phyloP scores from a whole-genome alignment of 805 yeast species.

The Starmerella floris region DNA sequence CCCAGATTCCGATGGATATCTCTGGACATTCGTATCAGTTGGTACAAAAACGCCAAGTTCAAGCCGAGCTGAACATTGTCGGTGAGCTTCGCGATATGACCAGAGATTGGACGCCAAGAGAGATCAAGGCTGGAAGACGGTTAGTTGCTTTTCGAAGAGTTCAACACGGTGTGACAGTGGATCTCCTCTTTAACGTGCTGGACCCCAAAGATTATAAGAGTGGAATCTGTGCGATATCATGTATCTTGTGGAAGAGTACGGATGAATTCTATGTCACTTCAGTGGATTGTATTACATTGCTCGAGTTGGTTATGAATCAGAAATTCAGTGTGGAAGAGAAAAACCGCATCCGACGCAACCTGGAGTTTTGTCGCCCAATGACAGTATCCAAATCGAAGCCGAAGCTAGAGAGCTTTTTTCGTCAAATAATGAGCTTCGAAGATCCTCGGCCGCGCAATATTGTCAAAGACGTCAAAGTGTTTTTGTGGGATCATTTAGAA shows the following conservation, averaged over 20 bases:
- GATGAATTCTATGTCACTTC: conserved; percentile 45
- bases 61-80: conserved; percentile 9
- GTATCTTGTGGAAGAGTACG: conserved; percentile 44
- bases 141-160: conserved; percentile 35
- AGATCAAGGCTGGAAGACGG: conserved; percentile 32
- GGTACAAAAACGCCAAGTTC: too few relatives aligned
- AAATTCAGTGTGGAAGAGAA: conserved; percentile 55
- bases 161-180: conserved; percentile 22
- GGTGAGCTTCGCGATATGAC: conserved; percentile 28
- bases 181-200: conserved; percentile 28
- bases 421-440: conserved; percentile 45
- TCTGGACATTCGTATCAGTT: too few relatives aligned
- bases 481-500: conserved; percentile 42
- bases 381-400: conserved; percentile 41
- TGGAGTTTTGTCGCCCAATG: conserved; percentile 48
- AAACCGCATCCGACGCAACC: conserved; percentile 52
- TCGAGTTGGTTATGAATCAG: conserved; percentile 43
- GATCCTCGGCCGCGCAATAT: conserved; percentile 56
- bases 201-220: conserved; percentile 29
- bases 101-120: conserved; percentile 36
- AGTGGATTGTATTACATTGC: conserved; percentile 45
- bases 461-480: conserved; percentile 57
- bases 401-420: conserved; percentile 31
- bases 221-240: conserved; percentile 39
- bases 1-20: too few relatives aligned